phyloP scores from a whole-genome alignment of 2,329 filamentous ascomycete genomes.

The Trichoderma sp. region DNA sequence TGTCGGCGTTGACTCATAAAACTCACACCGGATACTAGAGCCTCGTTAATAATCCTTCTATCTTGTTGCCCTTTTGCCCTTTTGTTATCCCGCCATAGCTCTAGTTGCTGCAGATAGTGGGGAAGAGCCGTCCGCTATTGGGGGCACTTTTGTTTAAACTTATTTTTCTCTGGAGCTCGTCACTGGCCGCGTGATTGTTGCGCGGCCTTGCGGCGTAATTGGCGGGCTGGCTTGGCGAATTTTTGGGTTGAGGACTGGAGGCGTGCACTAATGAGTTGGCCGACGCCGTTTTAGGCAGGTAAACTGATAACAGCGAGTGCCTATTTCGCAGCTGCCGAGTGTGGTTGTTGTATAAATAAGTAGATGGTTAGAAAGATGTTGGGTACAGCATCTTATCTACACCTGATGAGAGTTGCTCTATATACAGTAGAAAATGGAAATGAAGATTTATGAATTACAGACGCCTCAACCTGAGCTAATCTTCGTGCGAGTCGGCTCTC shows the following conservation, averaged over 20 bases:
- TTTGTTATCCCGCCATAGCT: neutral
- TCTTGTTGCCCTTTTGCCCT: neutral
- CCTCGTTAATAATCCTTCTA: neutral
- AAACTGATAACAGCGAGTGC: neutral
- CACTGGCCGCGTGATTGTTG: slow-evolving; percentile 21
- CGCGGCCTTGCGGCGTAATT: slow-evolving; percentile 9
- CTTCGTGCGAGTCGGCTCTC: neutral
- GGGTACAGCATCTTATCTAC: neutral
- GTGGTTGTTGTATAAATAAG: neutral
- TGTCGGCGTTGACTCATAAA: neutral
- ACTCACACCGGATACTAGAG: neutral
- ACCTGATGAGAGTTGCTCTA: neutral
- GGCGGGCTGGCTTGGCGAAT: neutral
- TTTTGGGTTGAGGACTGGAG: neutral
- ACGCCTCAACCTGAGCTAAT: neutral
- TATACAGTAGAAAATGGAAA: neutral
- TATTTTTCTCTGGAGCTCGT: slow-evolving; percentile 1
- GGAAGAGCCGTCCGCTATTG: neutral
- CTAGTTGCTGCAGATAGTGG: neutral
- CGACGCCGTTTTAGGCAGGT: slow-evolving; percentile 10
- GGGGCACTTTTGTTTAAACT: slow-evolving; percentile 11
- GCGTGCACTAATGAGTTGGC: slow-evolving; percentile 7
- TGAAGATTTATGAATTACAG: neutral
- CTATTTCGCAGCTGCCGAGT: neutral
- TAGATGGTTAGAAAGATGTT: neutral